Base-by-base conservation (phyloP, 371 early-diverging fungal genomes). In the Rhizopus sp. region DNA sequence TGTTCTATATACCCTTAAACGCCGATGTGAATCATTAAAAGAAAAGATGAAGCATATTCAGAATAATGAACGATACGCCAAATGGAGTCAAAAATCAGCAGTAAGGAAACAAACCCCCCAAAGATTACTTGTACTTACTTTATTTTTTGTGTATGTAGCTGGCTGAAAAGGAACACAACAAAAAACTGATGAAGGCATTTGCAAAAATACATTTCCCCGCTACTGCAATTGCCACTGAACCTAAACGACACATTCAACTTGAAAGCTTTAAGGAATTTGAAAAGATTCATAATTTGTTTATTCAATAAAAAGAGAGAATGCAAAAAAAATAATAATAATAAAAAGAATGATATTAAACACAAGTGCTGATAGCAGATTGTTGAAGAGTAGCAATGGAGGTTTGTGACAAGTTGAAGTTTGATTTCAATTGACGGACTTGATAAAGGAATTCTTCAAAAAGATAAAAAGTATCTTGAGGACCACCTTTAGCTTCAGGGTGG, bases 401-500 rank as follows among this genome's bases (percentile, higher is more conserved):
- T 15, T 50, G 55, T 23, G 23, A 23, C 23, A 23, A 23, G 23
- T 23, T 23, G 23, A 31, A 35, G 46, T 40, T 59, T 48, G 13
- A 32, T 38, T 29, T 62, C 51, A 32, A 40, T 34, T 46, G 44
- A 48, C 65, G 66, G 29, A 69, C 69, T 17, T 65, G 52, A 7
- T 55, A 55, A 54, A 69, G 57, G 57, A 88, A 91, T 38, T 85
- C 85, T 34, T 86, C 83, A 70, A 95, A 94, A 55, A 94, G 78
- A 59, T 88, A 91, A 32, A 78, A 82, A 6, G 96, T 94, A 61
- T 97, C 97, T 47, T 84, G 83, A 12, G 97, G 97, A n/a, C 97
- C 97, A 48, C 93, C 94, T 69, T 88, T 91, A 7, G 96, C 93
- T 69, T 97, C 97, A 10, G 97, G 97, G 67, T 97, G 97, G 89